Evolutionary conservation across 1,284 basidiomycete species (phyloP).

Genomic region (Entoloma clypeatum): DNA sequence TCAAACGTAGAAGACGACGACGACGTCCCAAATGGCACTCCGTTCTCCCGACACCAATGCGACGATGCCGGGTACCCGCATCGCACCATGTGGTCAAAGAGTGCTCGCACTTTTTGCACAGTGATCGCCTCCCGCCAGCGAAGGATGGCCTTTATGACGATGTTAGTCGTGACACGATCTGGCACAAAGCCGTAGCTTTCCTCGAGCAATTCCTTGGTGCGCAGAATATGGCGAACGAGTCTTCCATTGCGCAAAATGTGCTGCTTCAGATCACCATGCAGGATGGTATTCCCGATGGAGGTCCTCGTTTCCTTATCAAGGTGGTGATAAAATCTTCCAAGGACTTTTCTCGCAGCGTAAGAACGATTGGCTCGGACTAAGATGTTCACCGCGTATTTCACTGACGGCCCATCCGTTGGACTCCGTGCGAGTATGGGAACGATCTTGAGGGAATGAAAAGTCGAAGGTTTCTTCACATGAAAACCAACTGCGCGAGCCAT

Average conservation of each 20-base stretch:
- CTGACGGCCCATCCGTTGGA: conserved; percentile 19
- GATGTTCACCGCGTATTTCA: conserved; percentile 31
- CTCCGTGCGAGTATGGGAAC: conserved; percentile 19
- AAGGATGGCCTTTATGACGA: conserved; percentile 54
- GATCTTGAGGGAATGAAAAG: conserved; percentile 18
- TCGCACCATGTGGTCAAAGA: conserved; percentile 60
- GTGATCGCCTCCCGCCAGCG: conserved; percentile 43
- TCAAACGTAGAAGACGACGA: conserved; percentile 22
- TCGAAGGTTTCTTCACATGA: conserved; percentile 16
- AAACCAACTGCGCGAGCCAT: conserved; percentile 21
- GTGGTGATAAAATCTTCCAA: conserved; percentile 26
- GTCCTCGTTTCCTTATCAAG: conserved; percentile 35
- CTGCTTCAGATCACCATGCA: conserved; percentile 40
- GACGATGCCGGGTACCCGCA: conserved; percentile 50
- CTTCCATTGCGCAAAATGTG: conserved; percentile 37
- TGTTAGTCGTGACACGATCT: conserved; percentile 64
- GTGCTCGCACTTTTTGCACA: conserved; percentile 37
- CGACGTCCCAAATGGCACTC: conserved; percentile 43
- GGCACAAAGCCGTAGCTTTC: conserved; percentile 42
- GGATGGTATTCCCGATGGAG: conserved; percentile 49
- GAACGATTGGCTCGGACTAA: conserved; percentile 35
- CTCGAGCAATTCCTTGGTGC: conserved; percentile 37
- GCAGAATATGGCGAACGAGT: conserved; percentile 40
- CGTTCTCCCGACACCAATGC: conserved; percentile 26
- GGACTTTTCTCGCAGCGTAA: conserved; percentile 41